Conservation (phyloP, 2,329 filamentous ascomycete genomes). For the Pleomassaria siparia region DNA sequence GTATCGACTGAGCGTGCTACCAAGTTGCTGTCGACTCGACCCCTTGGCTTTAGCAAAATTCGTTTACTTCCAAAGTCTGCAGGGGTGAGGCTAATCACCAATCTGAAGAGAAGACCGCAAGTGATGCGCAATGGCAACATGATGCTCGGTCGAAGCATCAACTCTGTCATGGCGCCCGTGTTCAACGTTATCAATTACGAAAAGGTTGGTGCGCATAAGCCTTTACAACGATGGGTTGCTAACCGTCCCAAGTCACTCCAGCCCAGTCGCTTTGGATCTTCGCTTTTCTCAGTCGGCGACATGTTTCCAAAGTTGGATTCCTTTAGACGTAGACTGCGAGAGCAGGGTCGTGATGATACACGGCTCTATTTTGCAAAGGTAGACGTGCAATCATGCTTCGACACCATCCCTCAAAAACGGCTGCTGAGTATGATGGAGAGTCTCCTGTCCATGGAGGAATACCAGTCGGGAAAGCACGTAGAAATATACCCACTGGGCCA, state of each 20-base stretch:
- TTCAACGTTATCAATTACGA: slow-evolving; percentile 79
- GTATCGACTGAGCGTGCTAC: slow-evolving; percentile 61
- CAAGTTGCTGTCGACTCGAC: slow-evolving; percentile 60
- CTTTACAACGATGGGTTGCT: slow-evolving; percentile 5
- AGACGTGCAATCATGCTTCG: slow-evolving; percentile 90
- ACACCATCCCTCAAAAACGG: slow-evolving; percentile 84
- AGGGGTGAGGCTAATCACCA: slow-evolving; percentile 82
- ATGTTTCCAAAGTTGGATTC: slow-evolving; percentile 71
- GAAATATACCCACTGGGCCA: slow-evolving; percentile 62
- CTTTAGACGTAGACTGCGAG: slow-evolving; percentile 61
- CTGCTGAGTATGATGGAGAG: slow-evolving; percentile 67
- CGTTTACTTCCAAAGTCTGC: slow-evolving; percentile 78
- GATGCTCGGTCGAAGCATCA: slow-evolving; percentile 66
- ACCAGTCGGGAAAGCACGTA: slow-evolving; percentile 72
- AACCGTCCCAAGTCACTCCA: slow-evolving; percentile 27
- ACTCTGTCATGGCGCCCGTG: slow-evolving; percentile 69
- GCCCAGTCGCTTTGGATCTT: slow-evolving; percentile 69
- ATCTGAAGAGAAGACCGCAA: slow-evolving; percentile 68
- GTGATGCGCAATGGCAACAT: slow-evolving; percentile 56
- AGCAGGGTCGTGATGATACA: slow-evolving; percentile 34
- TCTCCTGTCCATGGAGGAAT: slow-evolving; percentile 61
- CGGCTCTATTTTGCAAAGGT: slow-evolving; percentile 85
- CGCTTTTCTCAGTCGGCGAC: slow-evolving; percentile 79
- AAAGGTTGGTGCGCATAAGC: slow-evolving; percentile 55
- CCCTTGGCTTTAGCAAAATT: slow-evolving; percentile 75